Conservation (phyloP, 805 yeast genomes). For the Spathaspora passalidarum region DNA sequence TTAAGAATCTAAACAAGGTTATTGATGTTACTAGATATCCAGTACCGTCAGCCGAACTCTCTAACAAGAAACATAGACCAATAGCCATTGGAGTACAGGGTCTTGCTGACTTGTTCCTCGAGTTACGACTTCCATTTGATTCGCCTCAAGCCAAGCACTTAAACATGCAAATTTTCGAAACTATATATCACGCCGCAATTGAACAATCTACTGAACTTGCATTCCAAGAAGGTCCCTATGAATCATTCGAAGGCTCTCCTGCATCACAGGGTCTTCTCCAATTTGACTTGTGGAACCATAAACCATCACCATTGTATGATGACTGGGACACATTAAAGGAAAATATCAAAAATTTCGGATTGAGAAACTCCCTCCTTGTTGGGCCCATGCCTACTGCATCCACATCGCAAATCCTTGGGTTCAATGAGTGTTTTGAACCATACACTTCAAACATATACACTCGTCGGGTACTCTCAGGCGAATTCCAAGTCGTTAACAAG, state of each 20-base stretch:
- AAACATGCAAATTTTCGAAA: conserved; percentile 87
- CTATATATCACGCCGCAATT: conserved; percentile 90
- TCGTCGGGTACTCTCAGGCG: conserved; percentile 90
- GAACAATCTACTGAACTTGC: conserved; percentile 88
- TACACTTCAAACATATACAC: conserved; percentile 89
- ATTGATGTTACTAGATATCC: conserved; percentile 89
- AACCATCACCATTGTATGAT: conserved; percentile 71
- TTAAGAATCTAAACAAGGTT: conserved; percentile 74
- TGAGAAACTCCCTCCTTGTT: conserved; percentile 82
- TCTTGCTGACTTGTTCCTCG: conserved; percentile 83
- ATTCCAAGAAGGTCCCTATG: conserved; percentile 62
- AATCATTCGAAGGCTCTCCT: conserved; percentile 80
- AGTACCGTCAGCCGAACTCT: conserved; percentile 64
- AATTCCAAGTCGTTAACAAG: conserved; percentile 88
- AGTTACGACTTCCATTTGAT: conserved; percentile 81
- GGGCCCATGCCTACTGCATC: conserved; percentile 99
- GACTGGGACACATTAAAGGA: conserved; percentile 79
- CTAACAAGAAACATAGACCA: conserved; percentile 86
- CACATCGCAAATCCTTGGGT: conserved; percentile 92
- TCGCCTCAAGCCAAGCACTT: conserved; percentile 71
- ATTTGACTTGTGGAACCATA: conserved; percentile 80
- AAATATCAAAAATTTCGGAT: conserved; percentile 58
- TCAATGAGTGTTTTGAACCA: conserved; percentile 95
- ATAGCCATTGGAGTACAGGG: conserved; percentile 99
- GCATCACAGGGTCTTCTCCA: conserved; percentile 83